phyloP scores from a whole-genome alignment of 371 early-diverging fungal species.

The Apophysomyces ossiformis region DNA sequence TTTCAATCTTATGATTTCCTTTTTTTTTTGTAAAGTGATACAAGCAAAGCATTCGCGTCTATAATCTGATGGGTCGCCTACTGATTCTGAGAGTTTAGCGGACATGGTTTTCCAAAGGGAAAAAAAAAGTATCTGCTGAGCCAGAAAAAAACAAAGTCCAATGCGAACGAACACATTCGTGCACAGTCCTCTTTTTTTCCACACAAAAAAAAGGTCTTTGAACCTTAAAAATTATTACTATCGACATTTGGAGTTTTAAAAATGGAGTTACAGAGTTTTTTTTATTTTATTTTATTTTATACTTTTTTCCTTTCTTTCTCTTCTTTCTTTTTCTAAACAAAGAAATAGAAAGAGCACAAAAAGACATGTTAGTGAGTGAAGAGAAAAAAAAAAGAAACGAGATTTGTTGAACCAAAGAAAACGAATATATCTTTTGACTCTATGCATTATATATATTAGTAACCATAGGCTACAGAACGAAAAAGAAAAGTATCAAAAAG shows the following conservation, averaged over 20 bases:
- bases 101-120: background rate
- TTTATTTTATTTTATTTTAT: no score
- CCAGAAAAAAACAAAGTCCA: background rate
- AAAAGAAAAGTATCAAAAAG: no score
- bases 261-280: no score
- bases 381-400: background rate
- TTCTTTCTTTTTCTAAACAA: no score
- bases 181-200: background rate
- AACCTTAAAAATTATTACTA: constrained; percentile 5
- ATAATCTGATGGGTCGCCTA: no score
- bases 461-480: no score
- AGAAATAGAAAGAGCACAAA: background rate
- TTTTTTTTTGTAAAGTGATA: background rate
- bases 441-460: no score
- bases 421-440: background rate
- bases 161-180: background rate
- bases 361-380: constrained; percentile 3
- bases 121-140: background rate
- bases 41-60: background rate
- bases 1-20: no score
- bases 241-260: background rate
- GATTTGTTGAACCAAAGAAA: background rate
- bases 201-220: background rate
- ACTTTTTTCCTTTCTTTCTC: background rate
- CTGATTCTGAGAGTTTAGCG: constrained; percentile 2